Base-by-base conservation (phyloP, 2,329 filamentous ascomycete genomes). In the Colletotrichum brevisporum region DNA sequence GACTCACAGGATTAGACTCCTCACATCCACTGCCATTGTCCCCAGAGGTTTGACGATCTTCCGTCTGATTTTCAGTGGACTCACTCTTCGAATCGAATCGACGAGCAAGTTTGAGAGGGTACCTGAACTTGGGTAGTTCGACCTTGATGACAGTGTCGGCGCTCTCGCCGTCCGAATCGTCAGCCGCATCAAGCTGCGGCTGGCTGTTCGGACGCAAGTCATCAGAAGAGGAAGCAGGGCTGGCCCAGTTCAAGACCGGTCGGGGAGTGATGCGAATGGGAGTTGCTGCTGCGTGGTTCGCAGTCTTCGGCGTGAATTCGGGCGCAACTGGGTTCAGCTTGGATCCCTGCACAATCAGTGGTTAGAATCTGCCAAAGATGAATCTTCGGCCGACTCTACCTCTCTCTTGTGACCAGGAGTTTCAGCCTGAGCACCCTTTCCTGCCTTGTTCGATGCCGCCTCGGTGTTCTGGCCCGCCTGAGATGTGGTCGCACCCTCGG, bases 281-380 rank as follows among this genome's bases (percentile, higher is more conserved):
- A 8, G 74, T 71, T 31, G 72, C 36, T 8, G 16, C 51, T n/a
- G 43, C 24, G 24, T 31, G 13, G 45, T 18, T 45, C 47, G 39
- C 51, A 16, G 79, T 77, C 61, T 82, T 82, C 55, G 87, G 87
- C 1, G 86, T 89, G 70, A 89, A 89, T 61, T 84, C 83, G 52
- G 85, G 83, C 31, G 87, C 87, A 73, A 83, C 80, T 39, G 87
- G 87, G 77, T 89, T 89, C 73, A 89, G 78, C 74, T 81, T 86
- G 70, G 82, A 85, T 77, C 80, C 84, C 85, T 88, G 50, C 67
- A 69, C 73, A 78, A 75, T 69, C 73, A 78, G 75, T 78, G 76
- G 78, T 84, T 78, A 84, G 82, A 80, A 79, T 82, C 79, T 79
- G 67, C 58, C 52, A 63, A 70, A 70, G 67, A 70, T 21, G 67